Evolutionary conservation across 1,284 basidiomycete species (phyloP), one percentile per base, ranked within the genome.

Genomic region (Ustilago nuda): DNA sequence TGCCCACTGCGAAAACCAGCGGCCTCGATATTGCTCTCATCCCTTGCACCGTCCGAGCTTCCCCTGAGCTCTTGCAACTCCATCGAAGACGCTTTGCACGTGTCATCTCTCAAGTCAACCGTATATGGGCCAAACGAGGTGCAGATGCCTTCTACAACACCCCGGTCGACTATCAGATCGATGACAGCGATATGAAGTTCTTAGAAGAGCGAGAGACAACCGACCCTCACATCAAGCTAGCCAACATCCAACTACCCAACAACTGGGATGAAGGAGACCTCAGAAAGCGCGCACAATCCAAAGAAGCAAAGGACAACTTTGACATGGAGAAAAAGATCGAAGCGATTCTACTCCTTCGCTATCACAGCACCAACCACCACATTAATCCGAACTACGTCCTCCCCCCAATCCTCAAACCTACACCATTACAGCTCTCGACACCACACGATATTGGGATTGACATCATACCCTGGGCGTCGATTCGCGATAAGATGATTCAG

Each of bases 371-470:
- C 56, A 82, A 79, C 45, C 61, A 57, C 37, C 58, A 63, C 8
- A 15, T 56, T 23, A 73, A 81, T 30, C 68, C 77, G 7, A 62
- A 52, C 32, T 82, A 82, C 64, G 51, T 36, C 15, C 68, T 82
- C 23, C 82, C 82, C 2, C 59, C 76, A 7, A 23, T 76, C 36
- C 48, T 83, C 23, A 63, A 57, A 33, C 77, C 77, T 11, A 76
- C 78, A 3, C 55, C 72, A 27, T 39, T 80, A 27, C 82, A 83
- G 56, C 62, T 36, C 3, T 62, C 74, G 30, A 69, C 66, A 15
- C 76, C 77, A 32, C 80, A 83, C 61, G 79, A 81, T 23, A 66
- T 41, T 1, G 19, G 59, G 2, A 64, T 83, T 48, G 82, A 83
- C 30, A 11, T 32, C 9, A 3, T 81, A 2, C 79, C 80, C 15